Percentiles rank a stretch among this genome's conserved stretches.
Conservation (phyloP, 2,329 filamentous ascomycete genomes). For the Penicillium decumbens region DNA sequence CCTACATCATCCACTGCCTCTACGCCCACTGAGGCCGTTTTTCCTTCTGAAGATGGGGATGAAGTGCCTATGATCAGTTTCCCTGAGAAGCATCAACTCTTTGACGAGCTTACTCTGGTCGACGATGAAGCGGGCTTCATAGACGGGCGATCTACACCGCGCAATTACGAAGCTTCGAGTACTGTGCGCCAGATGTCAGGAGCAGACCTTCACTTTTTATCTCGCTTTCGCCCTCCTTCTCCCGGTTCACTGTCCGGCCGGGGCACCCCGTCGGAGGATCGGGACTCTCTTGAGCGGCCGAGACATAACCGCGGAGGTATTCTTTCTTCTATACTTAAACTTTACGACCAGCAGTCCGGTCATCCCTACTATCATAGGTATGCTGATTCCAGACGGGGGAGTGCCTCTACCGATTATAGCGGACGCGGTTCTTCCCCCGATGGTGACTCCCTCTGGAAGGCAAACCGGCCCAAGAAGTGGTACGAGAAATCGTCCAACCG, state of each 20-base stretch:
- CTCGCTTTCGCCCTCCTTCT: constrained; percentile 31
- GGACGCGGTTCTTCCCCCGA: constrained; percentile 32
- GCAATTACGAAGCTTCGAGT: constrained; percentile 31
- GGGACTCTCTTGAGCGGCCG: constrained; percentile 58
- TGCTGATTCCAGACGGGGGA: constrained; percentile 30
- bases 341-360: constrained; percentile 55
- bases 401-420: constrained; percentile 28
- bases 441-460: constrained; percentile 23
- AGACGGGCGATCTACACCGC: constrained; percentile 26
- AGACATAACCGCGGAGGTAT: constrained; percentile 68
- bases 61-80: constrained; percentile 35
- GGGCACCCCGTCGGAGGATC: constrained; percentile 33
- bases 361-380: constrained; percentile 24
- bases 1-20: constrained; percentile 29
- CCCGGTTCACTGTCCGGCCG: constrained; percentile 34
- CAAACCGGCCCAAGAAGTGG: constrained; percentile 35
- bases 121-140: constrained; percentile 30
- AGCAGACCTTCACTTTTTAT: constrained; percentile 31
- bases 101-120: constrained; percentile 21
- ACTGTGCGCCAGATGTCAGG: constrained; percentile 38
- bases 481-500: constrained; percentile 38
- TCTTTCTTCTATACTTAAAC: constrained; percentile 65
- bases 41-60: constrained; percentile 31
- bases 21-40: constrained; percentile 26
- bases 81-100: constrained; percentile 31